Base-by-base conservation (phyloP, 441 rosid genomes). In the Euphorbia celastroides region DNA sequence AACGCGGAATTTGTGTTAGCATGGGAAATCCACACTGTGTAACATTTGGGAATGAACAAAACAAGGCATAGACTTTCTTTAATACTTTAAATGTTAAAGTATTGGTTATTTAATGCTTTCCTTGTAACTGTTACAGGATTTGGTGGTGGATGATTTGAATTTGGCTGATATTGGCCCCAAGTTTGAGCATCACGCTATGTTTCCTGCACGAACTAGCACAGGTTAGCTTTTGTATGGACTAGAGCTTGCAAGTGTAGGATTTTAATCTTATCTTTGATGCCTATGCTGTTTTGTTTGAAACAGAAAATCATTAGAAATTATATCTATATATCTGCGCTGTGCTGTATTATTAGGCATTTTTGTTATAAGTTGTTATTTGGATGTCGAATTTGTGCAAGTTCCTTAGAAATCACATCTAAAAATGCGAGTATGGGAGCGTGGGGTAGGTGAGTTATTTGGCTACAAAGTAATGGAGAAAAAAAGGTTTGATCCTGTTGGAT, bases 351-450 rank as follows among this genome's bases (percentile, higher is more conserved):
- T 50, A 58, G 9, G 44, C 61, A 34, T 56, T 41, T 23, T 28
- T 8, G 32, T 54, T 16, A n/a, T 12, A 17, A 44, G 25, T 48
- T 60, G 31, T 72, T 26, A 11, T 13, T n/a, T 57, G 42, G 67
- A 27, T 14, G 80, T 91, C 92, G 99, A 92, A 70, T 94, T 92
- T 77, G 99, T 90, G 68, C 88, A 92, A 82, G 87, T 94, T 60
- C 59, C 79, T 36, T 88, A 96, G 38, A 83, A 73, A 71, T 82
- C 92, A 36, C 98, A 85, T 74, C 84, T 92, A 70, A 94, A 88
- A 83, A 90, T 94, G 97, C 92, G 87, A 31, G 98, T 92, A 25
- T 92, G 99, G 99, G 99, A 92, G 81, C 98, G 96, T 14, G 98
- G 99, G 52, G 97, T 97, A 74, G 97, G 97, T 90, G 67, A 74